These are phyloP conservation scores for Penicillium vulpinum DNA, from an alignment of 2,329 filamentous ascomycete species.

Conservation along the genomic window DNA sequence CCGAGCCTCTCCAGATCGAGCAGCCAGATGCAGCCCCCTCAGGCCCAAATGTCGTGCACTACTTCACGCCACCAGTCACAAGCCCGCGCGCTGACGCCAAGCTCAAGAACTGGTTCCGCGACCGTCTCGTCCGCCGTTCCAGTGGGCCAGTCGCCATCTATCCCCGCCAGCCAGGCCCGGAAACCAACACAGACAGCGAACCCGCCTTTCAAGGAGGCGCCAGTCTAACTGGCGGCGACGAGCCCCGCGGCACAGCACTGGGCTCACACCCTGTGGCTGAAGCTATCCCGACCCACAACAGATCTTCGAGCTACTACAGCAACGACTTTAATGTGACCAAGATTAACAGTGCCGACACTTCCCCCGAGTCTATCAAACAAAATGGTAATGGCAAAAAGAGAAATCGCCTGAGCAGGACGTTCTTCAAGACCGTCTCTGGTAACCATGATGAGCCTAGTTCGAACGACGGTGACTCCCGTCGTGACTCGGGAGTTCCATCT, in stretches of 20 bases:
- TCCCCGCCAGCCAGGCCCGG: constrained; percentile 26
- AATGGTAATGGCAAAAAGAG: constrained; percentile 22
- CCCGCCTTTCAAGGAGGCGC: constrained; percentile 25
- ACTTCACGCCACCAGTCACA: constrained; percentile 18
- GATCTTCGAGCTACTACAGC: constrained; percentile 14
- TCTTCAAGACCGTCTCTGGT: constrained; percentile 29
- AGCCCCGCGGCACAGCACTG: constrained; percentile 27
- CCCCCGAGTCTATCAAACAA: constrained; percentile 7
- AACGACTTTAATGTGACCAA: constrained; percentile 17
- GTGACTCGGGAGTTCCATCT: constrained; percentile 7
- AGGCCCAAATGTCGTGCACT: constrained; percentile 11
- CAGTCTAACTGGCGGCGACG: constrained; percentile 17
- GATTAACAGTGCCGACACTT: constrained; percentile 15
- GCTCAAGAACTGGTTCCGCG: constrained; percentile 38
- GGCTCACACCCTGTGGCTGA: constrained; percentile 36
- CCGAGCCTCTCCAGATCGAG: neutral
- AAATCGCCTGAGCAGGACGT: constrained; percentile 28
- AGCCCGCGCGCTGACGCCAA: constrained; percentile 35
- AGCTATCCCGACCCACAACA: constrained; percentile 16
- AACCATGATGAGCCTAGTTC: constrained; percentile 22
- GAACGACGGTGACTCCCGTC: constrained; percentile 14
- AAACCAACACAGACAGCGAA: constrained; percentile 16
- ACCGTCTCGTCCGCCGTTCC: constrained; percentile 29
- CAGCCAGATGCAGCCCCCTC: constrained; percentile 16
- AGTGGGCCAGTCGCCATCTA: constrained; percentile 27